These are phyloP conservation scores for Citeromyces siamensis DNA, from an alignment of 1,139 yeast genomes.

Conservation along the genomic window DNA sequence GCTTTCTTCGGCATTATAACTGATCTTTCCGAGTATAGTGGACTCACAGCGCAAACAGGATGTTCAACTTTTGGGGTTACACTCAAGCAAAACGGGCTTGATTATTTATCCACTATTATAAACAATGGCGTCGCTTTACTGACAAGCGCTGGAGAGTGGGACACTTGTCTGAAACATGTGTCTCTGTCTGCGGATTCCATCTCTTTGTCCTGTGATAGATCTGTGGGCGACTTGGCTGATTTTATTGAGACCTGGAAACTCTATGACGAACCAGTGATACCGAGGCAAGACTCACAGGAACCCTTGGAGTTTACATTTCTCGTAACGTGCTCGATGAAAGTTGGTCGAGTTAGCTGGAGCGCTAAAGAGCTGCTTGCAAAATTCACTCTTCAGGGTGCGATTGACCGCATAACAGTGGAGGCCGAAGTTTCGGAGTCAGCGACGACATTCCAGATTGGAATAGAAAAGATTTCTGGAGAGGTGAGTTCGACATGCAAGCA, in stretches of 20 bases:
- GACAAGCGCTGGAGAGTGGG: too few species aligned
- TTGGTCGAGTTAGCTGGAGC: conserved; percentile 12
- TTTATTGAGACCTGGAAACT: conserved; percentile 10
- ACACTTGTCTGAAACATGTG: conserved; percentile 11
- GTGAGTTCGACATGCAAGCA: neutral
- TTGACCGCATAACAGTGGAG: neutral
- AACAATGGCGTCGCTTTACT: too few species aligned
- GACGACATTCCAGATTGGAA: neutral
- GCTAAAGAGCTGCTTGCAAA: neutral
- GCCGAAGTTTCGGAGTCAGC: neutral
- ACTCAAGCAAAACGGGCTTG: too few species aligned
- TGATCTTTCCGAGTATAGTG: too few species aligned
- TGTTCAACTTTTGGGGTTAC: too few species aligned
- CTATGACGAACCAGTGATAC: too few species aligned
- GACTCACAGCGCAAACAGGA: too few species aligned
- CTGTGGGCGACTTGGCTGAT: conserved; percentile 10
- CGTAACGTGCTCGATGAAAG: neutral
- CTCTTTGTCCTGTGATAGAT: conserved; percentile 10
- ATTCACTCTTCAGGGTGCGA: neutral
- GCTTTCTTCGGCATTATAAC: too few species aligned
- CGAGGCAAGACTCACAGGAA: too few species aligned
- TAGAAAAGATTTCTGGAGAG: neutral
- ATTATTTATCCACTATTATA: too few species aligned
- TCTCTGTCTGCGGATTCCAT: conserved; percentile 9
- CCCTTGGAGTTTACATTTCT: too few species aligned